A percentile compares a stretch with the other conserved stretches of the same genome.
phyloP scores from a whole-genome alignment of 2,329 filamentous ascomycete species.

The Diaporthe batatas region DNA sequence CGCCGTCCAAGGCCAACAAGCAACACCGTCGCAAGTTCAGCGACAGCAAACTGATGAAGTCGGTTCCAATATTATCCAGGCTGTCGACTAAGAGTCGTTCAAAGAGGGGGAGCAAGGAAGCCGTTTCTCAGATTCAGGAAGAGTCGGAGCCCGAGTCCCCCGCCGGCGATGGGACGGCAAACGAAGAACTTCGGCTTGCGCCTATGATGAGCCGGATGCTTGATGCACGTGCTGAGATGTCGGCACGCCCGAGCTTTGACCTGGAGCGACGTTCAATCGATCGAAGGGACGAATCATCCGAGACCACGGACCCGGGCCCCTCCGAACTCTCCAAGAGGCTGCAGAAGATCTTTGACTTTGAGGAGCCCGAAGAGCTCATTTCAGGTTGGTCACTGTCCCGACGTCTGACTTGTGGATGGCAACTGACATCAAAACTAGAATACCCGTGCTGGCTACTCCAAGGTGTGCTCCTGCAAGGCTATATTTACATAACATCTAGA shows the following conservation, averaged over 20 bases:
- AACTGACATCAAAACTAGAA: constrained; percentile 63
- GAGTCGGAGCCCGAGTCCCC: constrained; percentile 48
- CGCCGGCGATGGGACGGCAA: constrained; percentile 42
- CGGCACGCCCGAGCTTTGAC: constrained; percentile 69
- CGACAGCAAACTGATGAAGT: constrained; percentile 74
- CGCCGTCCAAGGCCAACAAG: constrained; percentile 46
- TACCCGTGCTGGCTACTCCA: constrained; percentile 95
- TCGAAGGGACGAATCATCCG: constrained; percentile 49
- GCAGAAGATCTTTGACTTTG: constrained; percentile 88
- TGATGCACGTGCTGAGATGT: constrained; percentile 76
- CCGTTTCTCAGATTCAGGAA: constrained; percentile 54
- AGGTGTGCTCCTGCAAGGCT: constrained; percentile 91
- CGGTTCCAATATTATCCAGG: constrained; percentile 71
- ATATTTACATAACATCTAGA: constrained; percentile 92
- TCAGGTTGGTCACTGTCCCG: constrained; percentile 64
- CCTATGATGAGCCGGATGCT: constrained; percentile 85
- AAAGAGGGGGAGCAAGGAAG: constrained; percentile 57
- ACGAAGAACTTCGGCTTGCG: constrained; percentile 64
- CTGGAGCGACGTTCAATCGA: constrained; percentile 61
- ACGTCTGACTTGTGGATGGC: neutral
- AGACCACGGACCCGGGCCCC: constrained; percentile 56
- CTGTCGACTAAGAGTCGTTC: constrained; percentile 56
- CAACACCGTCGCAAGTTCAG: constrained; percentile 73
- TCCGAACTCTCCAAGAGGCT: constrained; percentile 77
- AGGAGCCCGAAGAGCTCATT: constrained; percentile 85